A percentile compares a stretch with the other conserved stretches of the same genome.
Evolutionary conservation across 2,329 filamentous ascomycete genomes (phyloP).

Genomic region (Talaromyces sp.): DNA sequence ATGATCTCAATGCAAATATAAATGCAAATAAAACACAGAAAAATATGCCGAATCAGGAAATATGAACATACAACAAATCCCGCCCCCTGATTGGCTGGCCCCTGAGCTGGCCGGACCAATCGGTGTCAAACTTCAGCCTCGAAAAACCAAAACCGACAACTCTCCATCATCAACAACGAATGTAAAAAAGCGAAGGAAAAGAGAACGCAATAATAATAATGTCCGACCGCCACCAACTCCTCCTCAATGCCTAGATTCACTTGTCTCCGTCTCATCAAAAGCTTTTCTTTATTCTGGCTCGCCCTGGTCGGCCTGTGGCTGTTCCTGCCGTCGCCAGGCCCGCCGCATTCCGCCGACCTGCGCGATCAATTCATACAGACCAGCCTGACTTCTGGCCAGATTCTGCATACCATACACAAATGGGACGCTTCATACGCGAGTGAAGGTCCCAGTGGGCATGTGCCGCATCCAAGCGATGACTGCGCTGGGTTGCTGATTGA

Average conservation of each 20-base stretch:
- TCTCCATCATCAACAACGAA: not conserved
- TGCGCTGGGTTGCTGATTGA: not conserved
- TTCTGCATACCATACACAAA: constrained; percentile 1
- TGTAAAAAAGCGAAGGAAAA: too few species aligned
- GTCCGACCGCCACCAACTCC: not conserved
- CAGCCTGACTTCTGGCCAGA: not conserved
- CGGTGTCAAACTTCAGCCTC: not conserved
- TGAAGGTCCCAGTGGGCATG: not conserved
- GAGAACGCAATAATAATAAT: not conserved
- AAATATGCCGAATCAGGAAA: not conserved
- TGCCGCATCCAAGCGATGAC: not conserved
- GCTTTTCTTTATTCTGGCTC: constrained; percentile 1
- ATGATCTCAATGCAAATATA: too few species aligned
- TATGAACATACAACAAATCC: not conserved
- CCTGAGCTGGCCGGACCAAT: not conserved
- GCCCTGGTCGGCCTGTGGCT: constrained; percentile 6
- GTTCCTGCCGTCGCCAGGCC: constrained; percentile 5
- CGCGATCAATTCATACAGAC: not conserved
- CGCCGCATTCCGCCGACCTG: not conserved
- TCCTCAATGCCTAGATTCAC: constrained; percentile 8
- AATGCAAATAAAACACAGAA: not conserved
- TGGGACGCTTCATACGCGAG: constrained; percentile 3
- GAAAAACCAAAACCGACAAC: not conserved
- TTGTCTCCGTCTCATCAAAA: constrained; percentile 4
- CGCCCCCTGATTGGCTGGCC: not conserved